phyloP scores from a whole-genome alignment of 371 early-diverging fungal genomes.

The Mucor indicus region DNA sequence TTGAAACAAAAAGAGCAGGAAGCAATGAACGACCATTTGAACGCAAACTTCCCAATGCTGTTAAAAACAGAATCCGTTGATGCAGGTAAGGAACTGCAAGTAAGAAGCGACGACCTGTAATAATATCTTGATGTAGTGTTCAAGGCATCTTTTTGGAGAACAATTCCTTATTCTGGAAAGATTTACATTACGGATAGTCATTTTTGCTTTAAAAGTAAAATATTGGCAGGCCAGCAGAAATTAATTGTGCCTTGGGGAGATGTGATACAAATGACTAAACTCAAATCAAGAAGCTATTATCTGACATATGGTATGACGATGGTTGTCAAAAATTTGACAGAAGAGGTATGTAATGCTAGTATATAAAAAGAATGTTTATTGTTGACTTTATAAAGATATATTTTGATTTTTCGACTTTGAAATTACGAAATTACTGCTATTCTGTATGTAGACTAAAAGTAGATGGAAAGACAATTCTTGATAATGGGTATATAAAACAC shows the following conservation, averaged over 20 bases:
- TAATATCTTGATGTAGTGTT: slow-evolving; percentile 20
- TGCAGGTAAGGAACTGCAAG: slow-evolving; percentile 32
- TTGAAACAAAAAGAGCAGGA: slow-evolving; percentile 16
- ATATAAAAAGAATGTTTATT: background rate
- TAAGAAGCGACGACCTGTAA: background rate
- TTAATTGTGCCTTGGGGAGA: slow-evolving; percentile 43
- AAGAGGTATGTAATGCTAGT: slow-evolving; percentile 22
- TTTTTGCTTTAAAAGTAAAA: slow-evolving; percentile 62
- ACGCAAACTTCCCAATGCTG: slow-evolving; percentile 52
- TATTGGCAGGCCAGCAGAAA: slow-evolving; percentile 54
- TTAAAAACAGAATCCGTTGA: slow-evolving; percentile 48
- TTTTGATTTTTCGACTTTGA: slow-evolving; percentile 36
- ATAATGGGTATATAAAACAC: slow-evolving; percentile 4
- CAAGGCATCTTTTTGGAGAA: slow-evolving; percentile 34
- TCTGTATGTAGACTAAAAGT: slow-evolving; percentile 17
- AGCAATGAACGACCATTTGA: slow-evolving; percentile 34
- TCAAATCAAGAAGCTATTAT: slow-evolving; percentile 31
- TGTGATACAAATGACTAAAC: slow-evolving; percentile 25
- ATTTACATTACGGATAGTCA: slow-evolving; percentile 61
- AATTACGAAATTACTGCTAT: slow-evolving; percentile 29
- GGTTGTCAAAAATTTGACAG: slow-evolving; percentile 27
- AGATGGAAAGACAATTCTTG: background rate
- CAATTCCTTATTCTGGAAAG: slow-evolving; percentile 58
- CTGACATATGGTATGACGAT: slow-evolving; percentile 30
- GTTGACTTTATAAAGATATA: slow-evolving; percentile 31